Base-by-base conservation (phyloP, 73 alveolate genomes). In the Breviolum minutum region DNA sequence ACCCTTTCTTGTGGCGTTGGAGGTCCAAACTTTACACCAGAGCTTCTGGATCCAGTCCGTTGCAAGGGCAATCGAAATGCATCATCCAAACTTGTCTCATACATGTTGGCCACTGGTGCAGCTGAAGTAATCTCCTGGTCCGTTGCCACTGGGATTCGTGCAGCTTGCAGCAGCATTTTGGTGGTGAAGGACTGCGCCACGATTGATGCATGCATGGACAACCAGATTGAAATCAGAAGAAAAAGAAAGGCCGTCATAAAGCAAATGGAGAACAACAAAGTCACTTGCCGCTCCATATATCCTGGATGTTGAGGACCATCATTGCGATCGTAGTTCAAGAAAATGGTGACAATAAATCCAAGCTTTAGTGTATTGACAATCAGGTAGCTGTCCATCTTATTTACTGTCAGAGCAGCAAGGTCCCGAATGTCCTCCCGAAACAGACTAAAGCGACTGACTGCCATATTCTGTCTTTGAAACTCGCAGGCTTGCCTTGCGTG, bases 311-410 rank as follows among this genome's bases (percentile, higher is more conserved):
- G 87, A 12, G 87, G 74, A 16, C 87, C 87, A 71, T 89, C 96
- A 40, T 29, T 70, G n/a, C 83, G 87, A 29, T 89, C 96, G 20
- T 70, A 89, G 87, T 89, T 89, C 76, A 89, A 26, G 87, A 89
- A 89, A 40, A 89, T 89, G 30, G 87, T 70, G 74, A 89, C 96
- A n/a, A 89, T 89, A 74, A 89, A 89, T 27, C 96, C 96, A n/a
- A 89, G 73, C 76, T 89, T 89, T 60, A 89, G 76, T 3, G 96
- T 89, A 63, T 89, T 89, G 40, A 89, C 96, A 19, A 89, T 89
- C 71, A 89, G 63, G 68, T 89, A 89, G 96, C 96, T 89, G 87
- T 89, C 96, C 96, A 89, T 89, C 96, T 89, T 89, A 62, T 89
- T 89, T 24, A 89, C 96, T 1, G 96, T 89, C 76, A 89, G 30